Percentiles rank a stretch among this genome's conserved stretches.
Conservation (phyloP, 1,284 basidiomycete species). For the Xanthoconium separans region DNA sequence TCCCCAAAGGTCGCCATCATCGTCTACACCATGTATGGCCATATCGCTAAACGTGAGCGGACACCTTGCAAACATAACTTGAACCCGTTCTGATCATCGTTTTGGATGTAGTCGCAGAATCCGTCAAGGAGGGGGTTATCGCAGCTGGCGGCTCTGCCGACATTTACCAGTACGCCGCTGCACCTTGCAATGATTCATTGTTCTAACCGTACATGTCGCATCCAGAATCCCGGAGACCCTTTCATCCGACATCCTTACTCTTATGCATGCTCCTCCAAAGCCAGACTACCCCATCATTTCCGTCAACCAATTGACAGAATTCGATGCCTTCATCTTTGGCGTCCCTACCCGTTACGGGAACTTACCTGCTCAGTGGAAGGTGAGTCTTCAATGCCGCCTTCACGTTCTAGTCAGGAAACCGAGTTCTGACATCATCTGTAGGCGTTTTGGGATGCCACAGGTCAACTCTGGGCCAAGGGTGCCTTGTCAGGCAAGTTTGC, state of each 20-base stretch:
- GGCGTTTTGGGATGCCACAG: constrained; percentile 51
- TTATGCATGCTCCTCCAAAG: constrained; percentile 50
- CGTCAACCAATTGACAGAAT: constrained; percentile 42
- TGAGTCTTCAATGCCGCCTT: constrained; percentile 7
- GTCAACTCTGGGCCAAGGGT: constrained; percentile 47
- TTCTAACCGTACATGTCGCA: not conserved
- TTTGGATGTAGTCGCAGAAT: constrained; percentile 41
- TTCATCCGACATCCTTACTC: constrained; percentile 48
- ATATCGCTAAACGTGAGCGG: constrained; percentile 39
- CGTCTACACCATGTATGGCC: constrained; percentile 51
- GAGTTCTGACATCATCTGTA: constrained; percentile 16
- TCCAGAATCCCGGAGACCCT: constrained; percentile 54
- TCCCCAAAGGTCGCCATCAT: constrained; percentile 42
- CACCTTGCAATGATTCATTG: not conserved
- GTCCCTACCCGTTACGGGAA: constrained; percentile 48
- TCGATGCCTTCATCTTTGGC: constrained; percentile 39
- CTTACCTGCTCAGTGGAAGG: constrained; percentile 35
- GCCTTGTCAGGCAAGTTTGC: constrained; percentile 56
- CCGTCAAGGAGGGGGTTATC: constrained; percentile 47
- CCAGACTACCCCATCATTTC: constrained; percentile 47
- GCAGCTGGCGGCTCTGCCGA: constrained; percentile 46
- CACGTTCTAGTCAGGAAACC: not conserved
- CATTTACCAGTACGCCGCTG: constrained; percentile 39
- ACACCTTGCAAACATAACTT: not conserved
- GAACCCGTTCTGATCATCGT: not conserved